Evolutionary conservation across 2,329 filamentous ascomycete genomes (phyloP), one percentile per base, ranked within the genome.

Genomic region (Hypoxylon sp.): DNA sequence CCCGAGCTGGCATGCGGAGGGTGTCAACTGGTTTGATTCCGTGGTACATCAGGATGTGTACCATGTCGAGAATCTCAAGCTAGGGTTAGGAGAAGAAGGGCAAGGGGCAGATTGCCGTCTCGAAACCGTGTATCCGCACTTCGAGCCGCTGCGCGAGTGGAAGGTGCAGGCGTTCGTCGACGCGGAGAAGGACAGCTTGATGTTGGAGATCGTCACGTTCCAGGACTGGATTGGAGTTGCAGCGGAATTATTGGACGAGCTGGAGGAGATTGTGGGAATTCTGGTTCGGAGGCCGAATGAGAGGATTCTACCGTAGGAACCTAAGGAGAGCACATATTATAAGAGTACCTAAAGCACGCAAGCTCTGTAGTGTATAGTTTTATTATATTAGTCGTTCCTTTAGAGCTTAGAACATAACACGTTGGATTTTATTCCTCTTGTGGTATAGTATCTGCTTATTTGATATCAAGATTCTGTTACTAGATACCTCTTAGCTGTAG

Each of bases 81-180:
- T 85, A 65, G 75, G 78, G n/a, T n/a, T 60, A 11, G 57, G 64
- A 5, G 49, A 31, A 13, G 57, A 58, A 4, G 58, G 42, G 5
- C 40, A 31, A 13, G 35, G 74, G 71, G 22, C 79, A 77, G 11
- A 68, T 30, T 83, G 79, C 73, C 79, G 80, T 44, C 84, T 89
- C 70, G 88, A 90, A 77, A 90, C 88, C 10, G 74, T 86, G 14
- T 90, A 89, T 73, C 86, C 88, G 2, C 85, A 88, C 72, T 82
- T 85, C 33, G 87, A 89, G 70, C 86, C 85, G 40, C 77, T 88
- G 46, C 78, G 82, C 17, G 85, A 85, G 75, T 89, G 88, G 81
- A 89, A 90, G 81, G 83, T 90, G 42, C 87, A 91, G 82, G 88
- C 83, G 22, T 91, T 86, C 78, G 83, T 85, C 31, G 82, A 80